These are phyloP conservation scores for Salicornia ramosissima DNA, from an alignment of 148 eudicot species.

Conservation along the genomic window DNA sequence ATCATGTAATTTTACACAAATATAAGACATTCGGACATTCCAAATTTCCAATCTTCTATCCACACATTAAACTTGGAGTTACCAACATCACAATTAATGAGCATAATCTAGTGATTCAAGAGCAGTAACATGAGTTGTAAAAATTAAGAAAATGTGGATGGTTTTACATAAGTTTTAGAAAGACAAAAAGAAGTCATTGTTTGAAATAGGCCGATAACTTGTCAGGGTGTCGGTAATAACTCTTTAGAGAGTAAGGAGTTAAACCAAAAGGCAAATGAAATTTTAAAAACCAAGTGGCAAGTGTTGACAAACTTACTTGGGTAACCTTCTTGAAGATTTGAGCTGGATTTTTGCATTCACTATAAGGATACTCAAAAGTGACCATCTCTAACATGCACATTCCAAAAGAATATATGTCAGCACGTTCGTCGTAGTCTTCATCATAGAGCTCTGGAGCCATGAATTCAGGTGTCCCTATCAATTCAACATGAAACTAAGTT, in stretches of 20 bases:
- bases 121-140: neutral
- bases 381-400: slow-evolving; percentile 94
- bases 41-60: neutral
- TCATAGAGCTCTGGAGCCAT: slow-evolving; percentile 97
- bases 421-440: slow-evolving; percentile 82
- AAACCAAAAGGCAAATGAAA: neutral
- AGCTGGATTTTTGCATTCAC: slow-evolving; percentile 84
- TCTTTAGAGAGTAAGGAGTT: neutral
- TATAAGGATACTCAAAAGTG: slow-evolving; percentile 77
- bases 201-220: neutral
- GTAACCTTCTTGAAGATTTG: slow-evolving; percentile 82
- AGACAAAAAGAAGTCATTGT: neutral
- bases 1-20: too few relatives aligned
- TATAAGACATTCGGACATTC: too few relatives aligned
- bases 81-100: too few relatives aligned
- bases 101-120: too few relatives aligned
- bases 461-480: slow-evolving; percentile 78
- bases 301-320: slow-evolving; percentile 41
- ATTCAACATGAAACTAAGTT: slow-evolving; percentile 6
- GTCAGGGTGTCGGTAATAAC: neutral
- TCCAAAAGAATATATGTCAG: slow-evolving; percentile 85
- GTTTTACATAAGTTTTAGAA: neutral
- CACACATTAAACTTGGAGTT: neutral
- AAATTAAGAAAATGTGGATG: neutral
- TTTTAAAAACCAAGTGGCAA: neutral